Base-by-base conservation (phyloP, 257 asterid genomes). In the Solanum phureja region DNA sequence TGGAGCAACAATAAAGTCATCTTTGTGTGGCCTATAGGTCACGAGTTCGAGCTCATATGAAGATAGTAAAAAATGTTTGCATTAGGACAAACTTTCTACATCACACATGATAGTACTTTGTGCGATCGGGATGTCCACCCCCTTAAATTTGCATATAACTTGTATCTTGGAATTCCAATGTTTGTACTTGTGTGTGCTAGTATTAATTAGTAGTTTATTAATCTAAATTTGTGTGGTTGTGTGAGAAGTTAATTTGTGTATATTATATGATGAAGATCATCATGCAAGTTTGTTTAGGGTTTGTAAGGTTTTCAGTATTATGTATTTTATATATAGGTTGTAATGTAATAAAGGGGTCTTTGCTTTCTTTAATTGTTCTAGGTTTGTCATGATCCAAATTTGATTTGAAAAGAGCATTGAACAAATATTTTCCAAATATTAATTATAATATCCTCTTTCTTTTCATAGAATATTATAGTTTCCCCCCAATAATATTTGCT, bases 221-320 rank as follows among this genome's bases (percentile, higher is more conserved):
- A 79, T 79, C 9, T 24, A 40, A 14, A 21, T 81, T 44, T 86
- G 58, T 86, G 84, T 40, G 69, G 66, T 64, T 81, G 58, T 82
- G 72, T 49, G 37, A 77, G 85, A 60, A 24, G 29, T 24, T 38
- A 46, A 3, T n/a, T 35, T 71, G 83, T 76, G 29, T 69, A 58
- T 56, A 56, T 56, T 18, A 6, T 18, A 18, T 35, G 83, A 75
- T 75, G 64, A 38, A 42, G 24, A 72, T 46, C 81, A 37, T 58
- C 86, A 35, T 29, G 73, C 29, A 66, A 16, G 40, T 35, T 44
- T 64, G 46, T 52, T 82, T 89, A 89, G 89, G 90, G 90, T 88
- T 86, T 88, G 74, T 81, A 29, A 81, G 40, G 40, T 46, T 81
- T 81, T 18, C 69, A 46, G 6, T 27, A 27, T 49, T 29, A 46